Base-by-base conservation (phyloP, 305 asterid genomes). In the Andrographis paniculata region DNA sequence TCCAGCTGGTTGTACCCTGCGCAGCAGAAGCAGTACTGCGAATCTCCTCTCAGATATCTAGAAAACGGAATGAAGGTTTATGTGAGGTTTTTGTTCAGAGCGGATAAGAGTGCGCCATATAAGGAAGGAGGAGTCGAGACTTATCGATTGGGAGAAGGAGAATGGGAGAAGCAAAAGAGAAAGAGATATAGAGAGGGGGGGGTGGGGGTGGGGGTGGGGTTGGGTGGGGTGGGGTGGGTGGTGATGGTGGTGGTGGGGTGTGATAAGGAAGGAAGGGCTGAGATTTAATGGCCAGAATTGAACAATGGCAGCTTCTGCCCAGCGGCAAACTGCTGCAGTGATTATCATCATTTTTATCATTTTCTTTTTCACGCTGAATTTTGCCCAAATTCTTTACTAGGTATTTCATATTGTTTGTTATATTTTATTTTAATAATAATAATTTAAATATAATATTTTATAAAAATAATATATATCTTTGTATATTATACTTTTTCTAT, bases 211-310 rank as follows among this genome's bases (percentile, higher is more conserved):
- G 33, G 10, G 33, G 33, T 6, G 33, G 33, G 33, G 10, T 28
- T 28, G 33, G 10, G 40, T 14, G 40, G 4, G 1, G 40, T 14
- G 40, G 40, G 6, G 40, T 13, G 15, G 40, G 40, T 11, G 40
- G 7, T n/a, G n/a, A n/a, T n/a, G n/a, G n/a, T n/a, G n/a, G n/a
- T n/a, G n/a, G 60, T 6, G 54, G 66, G 57, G 76, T 30, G 73
- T 65, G 98, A 89, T 89, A 89, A 89, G 98, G 92, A 72, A 89
- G 74, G 98, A 82, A 85, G 95, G 98, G 98, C 44, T 69, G 95
- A 89, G 98, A 85, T 89, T 89, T 68, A 82, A 78, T 62, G 64
- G 82, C 69, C 91, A 74, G 93, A 74, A 73, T 63, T 63, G 35
- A 39, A 59, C 20, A 24, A 59, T 79, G 85, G 72, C 80, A 58